Conservation (phyloP, 768 basidiomycete genomes). For the Neoboletus magnificus region DNA sequence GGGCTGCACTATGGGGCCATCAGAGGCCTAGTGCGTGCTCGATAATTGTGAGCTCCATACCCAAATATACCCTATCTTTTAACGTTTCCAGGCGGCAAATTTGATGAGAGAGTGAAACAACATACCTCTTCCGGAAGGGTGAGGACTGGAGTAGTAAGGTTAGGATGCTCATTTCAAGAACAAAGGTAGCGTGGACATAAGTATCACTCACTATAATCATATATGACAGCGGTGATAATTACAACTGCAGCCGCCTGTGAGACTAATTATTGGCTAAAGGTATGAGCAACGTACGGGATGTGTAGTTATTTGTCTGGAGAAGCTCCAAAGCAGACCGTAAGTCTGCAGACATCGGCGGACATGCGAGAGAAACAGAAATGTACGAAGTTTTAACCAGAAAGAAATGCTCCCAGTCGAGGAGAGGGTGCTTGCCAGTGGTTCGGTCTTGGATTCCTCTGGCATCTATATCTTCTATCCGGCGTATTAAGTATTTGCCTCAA, state of each 20-base stretch:
- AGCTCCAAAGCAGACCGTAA: background rate
- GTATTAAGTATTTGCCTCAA: no score
- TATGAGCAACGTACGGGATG: background rate
- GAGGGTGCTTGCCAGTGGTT: no score
- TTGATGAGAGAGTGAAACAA: background rate
- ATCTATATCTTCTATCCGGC: no score
- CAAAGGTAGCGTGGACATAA: no score
- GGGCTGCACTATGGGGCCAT: background rate
- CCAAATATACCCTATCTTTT: constrained; percentile 14
- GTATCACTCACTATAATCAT: constrained; percentile 9
- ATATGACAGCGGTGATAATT: background rate
- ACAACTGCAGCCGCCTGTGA: background rate
- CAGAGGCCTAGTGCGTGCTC: background rate
- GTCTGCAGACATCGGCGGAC: no score
- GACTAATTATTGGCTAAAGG: background rate
- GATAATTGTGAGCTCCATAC: background rate
- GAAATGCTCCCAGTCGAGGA: no score
- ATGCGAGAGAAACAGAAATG: no score
- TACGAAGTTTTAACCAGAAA: no score
- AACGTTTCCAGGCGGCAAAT: background rate
- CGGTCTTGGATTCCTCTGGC: no score
- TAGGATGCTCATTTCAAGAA: background rate
- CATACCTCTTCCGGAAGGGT: background rate
- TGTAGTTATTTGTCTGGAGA: background rate
- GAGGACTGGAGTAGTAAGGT: background rate